These are phyloP conservation scores for Penicillium salamii DNA, from an alignment of 495 filamentous ascomycete genomes.

Conservation along the genomic window DNA sequence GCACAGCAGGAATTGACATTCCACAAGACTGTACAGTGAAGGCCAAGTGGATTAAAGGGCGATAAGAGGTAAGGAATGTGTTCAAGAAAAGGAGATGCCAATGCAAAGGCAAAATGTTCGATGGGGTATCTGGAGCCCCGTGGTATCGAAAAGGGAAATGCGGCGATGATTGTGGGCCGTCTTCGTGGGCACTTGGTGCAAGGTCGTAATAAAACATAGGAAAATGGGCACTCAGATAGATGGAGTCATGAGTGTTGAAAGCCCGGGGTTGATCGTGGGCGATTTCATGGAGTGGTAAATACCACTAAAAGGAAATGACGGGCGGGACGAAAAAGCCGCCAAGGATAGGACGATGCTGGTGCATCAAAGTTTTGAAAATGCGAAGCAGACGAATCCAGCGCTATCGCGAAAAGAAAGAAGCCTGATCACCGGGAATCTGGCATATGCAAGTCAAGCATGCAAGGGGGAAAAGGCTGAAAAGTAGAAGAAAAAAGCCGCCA, in stretches of 20 bases:
- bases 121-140: conserved; percentile 6
- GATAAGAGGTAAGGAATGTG: conserved; percentile 26
- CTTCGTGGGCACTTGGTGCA: conserved; percentile 20
- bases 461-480: conserved; percentile 7
- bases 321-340: neutral
- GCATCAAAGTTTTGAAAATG: conserved; percentile 14
- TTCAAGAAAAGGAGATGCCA: conserved; percentile 28
- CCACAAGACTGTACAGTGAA: conserved; percentile 32
- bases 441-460: conserved; percentile 2
- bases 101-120: conserved; percentile 5
- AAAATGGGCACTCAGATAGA: conserved; percentile 15
- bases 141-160: conserved; percentile 6
- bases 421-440: neutral
- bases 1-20: conserved; percentile 23
- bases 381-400: neutral
- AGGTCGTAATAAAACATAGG: conserved; percentile 33
- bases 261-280: conserved; percentile 13
- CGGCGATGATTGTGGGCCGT: conserved; percentile 13
- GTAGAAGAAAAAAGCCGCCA: conserved; percentile 13
- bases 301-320: conserved; percentile 17
- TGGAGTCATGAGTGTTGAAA: conserved; percentile 13
- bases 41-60: conserved; percentile 38
- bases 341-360: conserved; percentile 24
- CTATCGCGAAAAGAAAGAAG: neutral
- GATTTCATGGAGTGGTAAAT: conserved; percentile 9